A percentile compares a stretch with the other conserved stretches of the same genome.
Conservation (phyloP, 1,284 basidiomycete genomes). For the Phylloporus sp. region DNA sequence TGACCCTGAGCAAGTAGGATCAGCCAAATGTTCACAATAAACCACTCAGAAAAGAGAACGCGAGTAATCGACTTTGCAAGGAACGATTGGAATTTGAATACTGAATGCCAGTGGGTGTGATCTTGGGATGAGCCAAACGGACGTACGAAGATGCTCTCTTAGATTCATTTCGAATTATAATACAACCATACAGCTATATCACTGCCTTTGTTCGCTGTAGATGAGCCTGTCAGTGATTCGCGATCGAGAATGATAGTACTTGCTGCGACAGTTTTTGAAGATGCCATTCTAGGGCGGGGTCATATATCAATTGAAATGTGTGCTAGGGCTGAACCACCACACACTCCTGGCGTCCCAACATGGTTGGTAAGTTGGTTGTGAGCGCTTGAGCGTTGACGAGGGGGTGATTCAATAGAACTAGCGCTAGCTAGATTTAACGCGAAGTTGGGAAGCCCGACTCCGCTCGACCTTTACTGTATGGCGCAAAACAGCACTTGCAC, state of each 20-base stretch:
- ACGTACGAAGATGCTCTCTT: conserved; percentile 95
- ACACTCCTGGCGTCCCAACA: conserved; percentile 91
- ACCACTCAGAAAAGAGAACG: conserved; percentile 9
- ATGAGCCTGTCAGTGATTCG: conserved; percentile 24
- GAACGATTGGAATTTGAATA: conserved; percentile 21
- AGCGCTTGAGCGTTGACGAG: conserved; percentile 20
- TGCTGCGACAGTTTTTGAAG: conserved; percentile 95
- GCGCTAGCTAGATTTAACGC: no score
- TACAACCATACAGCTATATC: conserved; percentile 98
- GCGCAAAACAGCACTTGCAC: no score
- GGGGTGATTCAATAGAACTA: background rate
- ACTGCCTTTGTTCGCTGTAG: conserved; percentile 83
- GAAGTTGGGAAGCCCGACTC: no score
- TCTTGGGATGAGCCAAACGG: conserved; percentile 27
- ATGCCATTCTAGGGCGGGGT: conserved; percentile 85
- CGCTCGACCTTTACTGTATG: no score
- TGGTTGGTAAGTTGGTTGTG: conserved; percentile 51
- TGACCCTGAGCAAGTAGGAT: conserved; percentile 71
- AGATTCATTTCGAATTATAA: conserved; percentile 87
- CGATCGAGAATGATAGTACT: conserved; percentile 44
- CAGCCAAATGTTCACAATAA: conserved; percentile 15
- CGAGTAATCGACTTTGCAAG: conserved; percentile 35
- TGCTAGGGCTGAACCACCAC: conserved; percentile 99
- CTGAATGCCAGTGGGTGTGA: conserved; percentile 34
- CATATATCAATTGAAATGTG: conserved; percentile 43